Evolutionary conservation across 2,329 filamentous ascomycete genomes (phyloP), one percentile per base, ranked within the genome.

Genomic region (Hortaea werneckii): DNA sequence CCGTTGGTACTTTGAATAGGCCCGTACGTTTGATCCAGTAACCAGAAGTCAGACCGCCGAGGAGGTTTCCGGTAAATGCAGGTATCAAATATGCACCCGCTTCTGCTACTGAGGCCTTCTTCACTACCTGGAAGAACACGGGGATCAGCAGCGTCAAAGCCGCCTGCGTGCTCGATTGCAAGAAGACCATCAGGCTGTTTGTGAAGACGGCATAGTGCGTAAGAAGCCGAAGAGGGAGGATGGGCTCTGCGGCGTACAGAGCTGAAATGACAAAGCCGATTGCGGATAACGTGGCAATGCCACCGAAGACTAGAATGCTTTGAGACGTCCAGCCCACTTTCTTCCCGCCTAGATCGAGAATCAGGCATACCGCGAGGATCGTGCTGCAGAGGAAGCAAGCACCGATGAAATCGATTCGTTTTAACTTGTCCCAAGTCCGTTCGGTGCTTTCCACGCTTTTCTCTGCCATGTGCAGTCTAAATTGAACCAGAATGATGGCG

Each of bases 71-170:
- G 0, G 76, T 63, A 0, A 87, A 80, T 0, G 82, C 78, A 0
- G 83, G 83, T 37, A 86, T 71, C 0, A 87, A 66, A 54, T 85
- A 79, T 0, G 75, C 66, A 1, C 74, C 74, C 0, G 82, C 79
- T 1, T 68, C 64, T 0, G 80, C 79, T 39, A 75, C 78, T 0
- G 76, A 78, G 2, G 72, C 73, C 0, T 70, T 66, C 5, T 74
- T 66, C 0, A 80, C 81, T 1, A 82, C 74, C 47, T 83, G 78
- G 51, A 86, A 87, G 63, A 86, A 86, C 0, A 86, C 62, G 0
- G 83, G 83, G 0, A 85, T 74, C 0, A 75, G 73, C 44, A 79
- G 81, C 76, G 85, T 80, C 58, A 79, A 72, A 1, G 71, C 74
- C 6, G 79, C 61, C 54, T 86, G 83, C 0, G 79, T 76, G 1